phyloP scores from a whole-genome alignment of 2,329 filamentous ascomycete species.

The Fusarium sp. region DNA sequence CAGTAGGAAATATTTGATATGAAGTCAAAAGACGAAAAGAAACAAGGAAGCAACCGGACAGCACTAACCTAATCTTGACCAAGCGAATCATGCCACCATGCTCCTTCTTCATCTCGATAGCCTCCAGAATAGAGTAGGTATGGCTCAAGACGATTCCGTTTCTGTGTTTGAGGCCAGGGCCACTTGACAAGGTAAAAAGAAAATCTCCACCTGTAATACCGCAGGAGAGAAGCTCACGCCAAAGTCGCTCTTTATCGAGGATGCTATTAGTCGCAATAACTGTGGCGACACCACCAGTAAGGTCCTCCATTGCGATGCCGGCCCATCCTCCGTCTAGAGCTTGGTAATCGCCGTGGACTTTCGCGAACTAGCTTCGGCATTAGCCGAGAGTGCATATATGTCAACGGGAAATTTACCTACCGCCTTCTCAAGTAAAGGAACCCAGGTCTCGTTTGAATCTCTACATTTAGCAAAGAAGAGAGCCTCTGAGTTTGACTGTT shows the following conservation, averaged over 20 bases:
- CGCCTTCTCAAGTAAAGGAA: constrained; percentile 79
- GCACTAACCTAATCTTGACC: constrained; percentile 58
- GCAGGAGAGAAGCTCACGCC: constrained; percentile 74
- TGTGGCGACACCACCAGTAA: constrained; percentile 68
- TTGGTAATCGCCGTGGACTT: constrained; percentile 78
- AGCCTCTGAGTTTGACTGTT: constrained; percentile 76
- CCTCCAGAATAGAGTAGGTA: constrained; percentile 64
- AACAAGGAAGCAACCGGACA: not conserved
- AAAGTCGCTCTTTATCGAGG: constrained; percentile 75
- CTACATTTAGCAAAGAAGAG: constrained; percentile 77
- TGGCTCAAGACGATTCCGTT: constrained; percentile 60
- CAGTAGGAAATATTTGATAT: not conserved
- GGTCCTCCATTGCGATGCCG: constrained; percentile 64
- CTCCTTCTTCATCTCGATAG: constrained; percentile 58
- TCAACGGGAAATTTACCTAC: constrained; percentile 20
- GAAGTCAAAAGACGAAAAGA: not conserved
- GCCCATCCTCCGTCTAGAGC: constrained; percentile 76
- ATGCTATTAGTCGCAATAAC: constrained; percentile 68
- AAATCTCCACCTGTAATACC: constrained; percentile 76
- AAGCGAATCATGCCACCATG: constrained; percentile 55
- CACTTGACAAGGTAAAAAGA: constrained; percentile 62
- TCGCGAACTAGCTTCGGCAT: constrained; percentile 66
- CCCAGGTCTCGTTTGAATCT: constrained; percentile 80
- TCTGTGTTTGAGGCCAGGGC: constrained; percentile 40
- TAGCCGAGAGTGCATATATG: not conserved